Conservation (phyloP, 768 basidiomycete species). For the Floccularia luteovirens region DNA sequence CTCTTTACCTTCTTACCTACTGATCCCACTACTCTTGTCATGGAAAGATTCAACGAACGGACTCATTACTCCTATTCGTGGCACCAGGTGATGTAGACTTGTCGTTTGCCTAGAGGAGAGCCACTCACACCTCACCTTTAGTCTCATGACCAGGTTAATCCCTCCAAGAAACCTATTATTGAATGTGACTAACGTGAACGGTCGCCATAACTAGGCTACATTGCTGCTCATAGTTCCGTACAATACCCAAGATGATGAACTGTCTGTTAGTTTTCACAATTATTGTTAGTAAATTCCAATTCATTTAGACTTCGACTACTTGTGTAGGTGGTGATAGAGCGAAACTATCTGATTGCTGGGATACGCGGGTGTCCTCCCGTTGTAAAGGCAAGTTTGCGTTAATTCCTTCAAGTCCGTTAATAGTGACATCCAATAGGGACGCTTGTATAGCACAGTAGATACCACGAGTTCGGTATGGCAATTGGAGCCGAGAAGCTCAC, state of each 20-base stretch:
- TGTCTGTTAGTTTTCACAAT: constrained; percentile 38
- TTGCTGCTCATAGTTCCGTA: constrained; percentile 69
- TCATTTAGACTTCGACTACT: not conserved
- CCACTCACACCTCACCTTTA: constrained; percentile 18
- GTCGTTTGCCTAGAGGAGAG: not conserved
- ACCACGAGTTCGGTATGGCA: constrained; percentile 68
- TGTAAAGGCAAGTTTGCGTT: constrained; percentile 50
- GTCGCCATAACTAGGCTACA: constrained; percentile 47
- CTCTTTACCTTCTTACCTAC: constrained; percentile 4
- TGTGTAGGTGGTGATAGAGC: constrained; percentile 63
- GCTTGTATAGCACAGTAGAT: constrained; percentile 65
- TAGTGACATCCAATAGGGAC: constrained; percentile 38
- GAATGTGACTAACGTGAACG: constrained; percentile 5
- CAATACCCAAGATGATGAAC: constrained; percentile 63
- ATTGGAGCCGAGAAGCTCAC: constrained; percentile 58
- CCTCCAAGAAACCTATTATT: constrained; percentile 8
- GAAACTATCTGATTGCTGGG: constrained; percentile 64
- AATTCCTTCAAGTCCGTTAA: not conserved
- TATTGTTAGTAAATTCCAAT: constrained; percentile 4
- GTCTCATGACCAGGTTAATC: constrained; percentile 81
- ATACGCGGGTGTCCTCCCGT: constrained; percentile 63
- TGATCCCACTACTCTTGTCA: constrained; percentile 11
- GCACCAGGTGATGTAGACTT: constrained; percentile 60
- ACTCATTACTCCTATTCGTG: constrained; percentile 61
- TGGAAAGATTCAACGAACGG: constrained; percentile 32